These are phyloP conservation scores for Choanephora cucurbitarum DNA, from an alignment of 371 early-diverging fungal genomes.

Conservation along the genomic window DNA sequence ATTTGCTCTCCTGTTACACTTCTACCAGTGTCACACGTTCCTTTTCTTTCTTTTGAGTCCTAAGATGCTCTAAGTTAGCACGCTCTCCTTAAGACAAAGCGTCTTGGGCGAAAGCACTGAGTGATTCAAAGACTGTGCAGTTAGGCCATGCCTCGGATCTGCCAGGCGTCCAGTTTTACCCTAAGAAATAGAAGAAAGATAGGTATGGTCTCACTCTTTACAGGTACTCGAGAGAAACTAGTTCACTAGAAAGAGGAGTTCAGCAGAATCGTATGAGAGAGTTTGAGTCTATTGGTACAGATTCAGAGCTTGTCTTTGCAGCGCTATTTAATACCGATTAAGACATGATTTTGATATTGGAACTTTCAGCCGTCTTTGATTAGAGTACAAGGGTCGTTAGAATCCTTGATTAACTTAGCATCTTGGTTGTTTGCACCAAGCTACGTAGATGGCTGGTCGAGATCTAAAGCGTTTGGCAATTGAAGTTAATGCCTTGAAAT, in stretches of 20 bases:
- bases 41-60: constrained; percentile 7
- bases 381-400: background rate
- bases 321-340: background rate
- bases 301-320: background rate
- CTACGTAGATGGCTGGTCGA: background rate
- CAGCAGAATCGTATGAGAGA: constrained; percentile 1
- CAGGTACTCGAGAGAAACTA: constrained; percentile 2
- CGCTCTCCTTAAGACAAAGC: background rate
- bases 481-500: background rate
- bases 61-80: constrained; percentile 5
- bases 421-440: background rate
- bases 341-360: background rate
- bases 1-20: constrained; percentile 2
- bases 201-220: background rate
- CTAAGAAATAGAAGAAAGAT: background rate
- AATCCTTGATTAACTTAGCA: background rate
- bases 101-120: background rate
- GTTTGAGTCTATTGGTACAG: constrained; percentile 7
- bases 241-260: constrained; percentile 4
- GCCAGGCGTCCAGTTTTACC: background rate
- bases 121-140: background rate
- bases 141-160: background rate
- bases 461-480: background rate
- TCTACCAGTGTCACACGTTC: background rate
- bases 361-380: background rate